Evolutionary conservation across 2,329 filamentous ascomycete genomes (phyloP).

Genomic region (Geosmithia putterillii): DNA sequence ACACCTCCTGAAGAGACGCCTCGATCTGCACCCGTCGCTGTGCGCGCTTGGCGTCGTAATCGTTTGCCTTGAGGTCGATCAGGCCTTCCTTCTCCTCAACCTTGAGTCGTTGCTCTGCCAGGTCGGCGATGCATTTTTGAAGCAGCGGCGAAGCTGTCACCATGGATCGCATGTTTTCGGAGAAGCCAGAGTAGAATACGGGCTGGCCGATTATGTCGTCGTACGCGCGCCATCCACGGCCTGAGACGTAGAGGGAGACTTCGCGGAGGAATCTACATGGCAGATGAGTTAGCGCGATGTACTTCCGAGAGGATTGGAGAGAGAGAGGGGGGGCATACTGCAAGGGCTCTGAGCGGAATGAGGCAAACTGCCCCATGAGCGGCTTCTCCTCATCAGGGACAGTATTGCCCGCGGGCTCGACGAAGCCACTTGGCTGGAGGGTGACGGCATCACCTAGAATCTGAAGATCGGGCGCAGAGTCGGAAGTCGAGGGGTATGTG

Average conservation of each 20-base stretch:
- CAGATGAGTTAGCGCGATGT: slow-evolving; percentile 4
- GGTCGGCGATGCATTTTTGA: slow-evolving; percentile 57
- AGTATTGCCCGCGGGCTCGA: slow-evolving; percentile 30
- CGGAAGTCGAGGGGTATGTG: slow-evolving; percentile 13
- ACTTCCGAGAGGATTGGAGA: not conserved
- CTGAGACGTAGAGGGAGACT: slow-evolving; percentile 84
- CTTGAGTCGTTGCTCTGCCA: slow-evolving; percentile 62
- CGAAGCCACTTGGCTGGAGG: slow-evolving; percentile 59
- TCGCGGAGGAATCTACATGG: slow-evolving; percentile 71
- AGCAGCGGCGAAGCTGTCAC: slow-evolving; percentile 69
- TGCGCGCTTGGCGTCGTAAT: slow-evolving; percentile 35
- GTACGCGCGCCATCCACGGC: slow-evolving; percentile 91
- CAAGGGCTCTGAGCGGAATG: slow-evolving; percentile 62
- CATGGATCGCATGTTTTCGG: slow-evolving; percentile 72
- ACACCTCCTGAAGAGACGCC: slow-evolving; percentile 62
- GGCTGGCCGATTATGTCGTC: slow-evolving; percentile 83
- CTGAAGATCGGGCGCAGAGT: slow-evolving; percentile 61
- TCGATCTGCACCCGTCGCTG: slow-evolving; percentile 55
- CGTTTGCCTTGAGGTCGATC: slow-evolving; percentile 41
- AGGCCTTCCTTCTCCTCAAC: slow-evolving; percentile 69
- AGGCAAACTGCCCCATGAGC: slow-evolving; percentile 71
- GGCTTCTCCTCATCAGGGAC: slow-evolving; percentile 46
- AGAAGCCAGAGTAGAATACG: slow-evolving; percentile 86
- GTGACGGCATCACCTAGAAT: slow-evolving; percentile 65
- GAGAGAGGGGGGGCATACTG: slow-evolving; percentile 26